A percentile compares a stretch with the other conserved stretches of the same genome.
These are phyloP conservation scores for Ceratocystis colombiana DNA, from an alignment of 2,329 filamentous ascomycete species.

Conservation along the genomic window DNA sequence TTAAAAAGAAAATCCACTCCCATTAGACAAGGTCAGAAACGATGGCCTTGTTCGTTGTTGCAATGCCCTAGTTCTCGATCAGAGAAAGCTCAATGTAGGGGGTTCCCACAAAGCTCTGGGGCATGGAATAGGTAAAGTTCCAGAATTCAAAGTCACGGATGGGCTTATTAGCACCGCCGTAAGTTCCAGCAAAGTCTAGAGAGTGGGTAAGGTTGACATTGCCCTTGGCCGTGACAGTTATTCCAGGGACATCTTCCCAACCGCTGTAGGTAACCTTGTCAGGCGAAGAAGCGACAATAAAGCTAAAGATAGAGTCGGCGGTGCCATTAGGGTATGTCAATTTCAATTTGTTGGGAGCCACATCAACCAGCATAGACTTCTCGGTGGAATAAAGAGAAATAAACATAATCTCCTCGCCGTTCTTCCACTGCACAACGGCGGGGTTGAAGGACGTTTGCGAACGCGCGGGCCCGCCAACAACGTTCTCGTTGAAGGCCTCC, in stretches of 20 bases:
- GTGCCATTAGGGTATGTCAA: constrained; percentile 47
- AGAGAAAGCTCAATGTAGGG: constrained; percentile 22
- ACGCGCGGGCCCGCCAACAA: constrained; percentile 45
- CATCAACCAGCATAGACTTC: constrained; percentile 35
- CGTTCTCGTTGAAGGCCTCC: constrained; percentile 47
- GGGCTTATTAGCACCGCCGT: constrained; percentile 31
- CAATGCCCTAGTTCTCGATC: constrained; percentile 11
- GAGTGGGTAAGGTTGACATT: constrained; percentile 36
- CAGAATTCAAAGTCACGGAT: constrained; percentile 39
- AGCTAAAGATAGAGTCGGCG: constrained; percentile 40
- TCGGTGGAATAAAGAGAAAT: constrained; percentile 35
- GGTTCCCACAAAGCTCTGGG: constrained; percentile 29
- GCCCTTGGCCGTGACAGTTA: constrained; percentile 39
- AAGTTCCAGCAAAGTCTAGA: constrained; percentile 37
- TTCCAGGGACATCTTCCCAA: constrained; percentile 42
- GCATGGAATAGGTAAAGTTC: constrained; percentile 39
- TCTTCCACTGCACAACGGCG: constrained; percentile 50
- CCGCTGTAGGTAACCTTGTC: constrained; percentile 36
- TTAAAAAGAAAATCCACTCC: not conserved
- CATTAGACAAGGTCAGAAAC: not conserved
- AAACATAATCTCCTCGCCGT: constrained; percentile 32
- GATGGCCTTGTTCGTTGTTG: not conserved
- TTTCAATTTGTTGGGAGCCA: constrained; percentile 37
- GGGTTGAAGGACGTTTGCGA: constrained; percentile 48
- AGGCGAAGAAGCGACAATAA: constrained; percentile 41